A percentile compares a stretch with the other conserved stretches of the same genome.
phyloP scores from a whole-genome alignment of 1,284 basidiomycete species.

The Tylopilus sp. region DNA sequence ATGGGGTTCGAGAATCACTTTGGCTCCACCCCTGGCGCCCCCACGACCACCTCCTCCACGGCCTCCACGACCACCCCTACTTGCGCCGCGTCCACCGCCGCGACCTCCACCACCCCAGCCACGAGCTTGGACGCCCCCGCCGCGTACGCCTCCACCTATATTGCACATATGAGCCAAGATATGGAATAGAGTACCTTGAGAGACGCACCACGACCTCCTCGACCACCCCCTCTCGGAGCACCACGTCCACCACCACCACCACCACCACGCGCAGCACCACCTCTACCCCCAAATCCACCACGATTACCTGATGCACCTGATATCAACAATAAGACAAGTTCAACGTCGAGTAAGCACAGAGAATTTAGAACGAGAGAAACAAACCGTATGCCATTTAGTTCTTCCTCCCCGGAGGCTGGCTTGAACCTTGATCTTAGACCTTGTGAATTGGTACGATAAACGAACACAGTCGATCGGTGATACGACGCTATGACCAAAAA shows the following conservation, averaged over 20 bases:
- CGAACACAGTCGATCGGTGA: neutral
- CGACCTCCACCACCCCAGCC: slow-evolving; percentile 36
- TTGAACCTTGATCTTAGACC: slow-evolving; percentile 21
- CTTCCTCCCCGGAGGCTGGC: slow-evolving; percentile 26
- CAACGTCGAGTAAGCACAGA: neutral
- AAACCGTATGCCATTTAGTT: slow-evolving; percentile 44
- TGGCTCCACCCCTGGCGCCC: slow-evolving; percentile 84
- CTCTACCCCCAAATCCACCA: slow-evolving; percentile 59
- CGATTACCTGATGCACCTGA: slow-evolving; percentile 65
- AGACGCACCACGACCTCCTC: slow-evolving; percentile 41
- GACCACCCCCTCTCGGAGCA: slow-evolving; percentile 58
- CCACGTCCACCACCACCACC: slow-evolving; percentile 49
- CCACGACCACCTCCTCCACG: slow-evolving; percentile 53
- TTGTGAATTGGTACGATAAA: slow-evolving; percentile 5
- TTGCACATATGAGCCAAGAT: slow-evolving; percentile 14
- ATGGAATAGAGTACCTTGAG: neutral
- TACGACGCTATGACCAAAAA: too few relatives aligned
- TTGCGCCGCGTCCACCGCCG: slow-evolving; percentile 50
- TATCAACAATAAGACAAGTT: neutral
- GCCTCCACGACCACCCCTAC: slow-evolving; percentile 53
- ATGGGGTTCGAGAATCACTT: slow-evolving; percentile 95
- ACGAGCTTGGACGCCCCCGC: slow-evolving; percentile 43
- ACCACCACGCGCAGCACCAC: neutral
- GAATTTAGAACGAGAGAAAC: neutral
- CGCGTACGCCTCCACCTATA: slow-evolving; percentile 36